phyloP scores from a whole-genome alignment of 768 basidiomycete species.

The Russula ochroleuca region DNA sequence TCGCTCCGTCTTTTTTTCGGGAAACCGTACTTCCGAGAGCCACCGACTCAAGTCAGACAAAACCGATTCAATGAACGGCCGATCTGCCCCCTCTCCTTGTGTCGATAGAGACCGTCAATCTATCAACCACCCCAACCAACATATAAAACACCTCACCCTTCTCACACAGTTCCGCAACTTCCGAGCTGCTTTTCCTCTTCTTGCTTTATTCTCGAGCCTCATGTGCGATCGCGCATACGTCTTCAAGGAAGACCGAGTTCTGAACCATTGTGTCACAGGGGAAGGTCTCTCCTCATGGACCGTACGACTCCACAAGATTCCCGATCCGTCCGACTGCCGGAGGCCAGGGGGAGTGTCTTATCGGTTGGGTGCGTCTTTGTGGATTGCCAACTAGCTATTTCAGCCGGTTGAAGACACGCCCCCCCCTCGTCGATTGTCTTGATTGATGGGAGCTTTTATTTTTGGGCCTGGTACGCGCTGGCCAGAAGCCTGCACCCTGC shows the following conservation, averaged over 20 bases:
- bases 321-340: neutral
- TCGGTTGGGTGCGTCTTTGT: neutral
- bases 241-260: neutral
- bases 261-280: constrained; percentile 4
- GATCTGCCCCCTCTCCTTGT: neutral
- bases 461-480: neutral
- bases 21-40: constrained; percentile 13
- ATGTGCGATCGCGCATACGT: constrained; percentile 11
- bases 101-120: neutral
- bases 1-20: constrained; percentile 4
- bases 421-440: constrained; percentile 5
- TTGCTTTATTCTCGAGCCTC: constrained; percentile 6
- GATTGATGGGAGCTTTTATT: neutral
- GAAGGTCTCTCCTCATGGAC: neutral
- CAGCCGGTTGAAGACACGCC: neutral
- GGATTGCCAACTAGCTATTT: neutral
- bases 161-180: constrained; percentile 5
- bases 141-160: neutral
- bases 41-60: constrained; percentile 4
- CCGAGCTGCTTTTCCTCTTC: constrained; percentile 15
- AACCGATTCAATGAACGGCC: neutral
- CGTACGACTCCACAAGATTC: constrained; percentile 5
- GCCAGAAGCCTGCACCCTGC: constrained; percentile 17
- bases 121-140: neutral
- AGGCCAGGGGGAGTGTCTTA: neutral